Conservation (phyloP, 495 filamentous ascomycete species). For the Penicillium atrosanguineum region DNA sequence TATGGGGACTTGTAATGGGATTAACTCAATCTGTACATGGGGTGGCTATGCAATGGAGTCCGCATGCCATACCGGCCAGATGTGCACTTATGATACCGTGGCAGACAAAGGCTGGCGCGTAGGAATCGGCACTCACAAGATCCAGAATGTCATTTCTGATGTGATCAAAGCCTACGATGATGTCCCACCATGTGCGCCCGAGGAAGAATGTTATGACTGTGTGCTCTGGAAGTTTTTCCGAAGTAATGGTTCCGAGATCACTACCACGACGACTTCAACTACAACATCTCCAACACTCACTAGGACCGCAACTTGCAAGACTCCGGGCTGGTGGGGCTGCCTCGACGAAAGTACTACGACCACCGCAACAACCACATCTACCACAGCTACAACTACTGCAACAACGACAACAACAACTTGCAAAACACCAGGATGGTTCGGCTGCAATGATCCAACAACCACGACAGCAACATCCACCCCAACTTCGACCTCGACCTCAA, state of each 20-base stretch:
- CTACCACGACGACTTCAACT: slow-evolving; percentile 56
- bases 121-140: slow-evolving; percentile 80
- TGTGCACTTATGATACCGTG: slow-evolving; percentile 91
- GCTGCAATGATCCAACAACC: slow-evolving; percentile 44
- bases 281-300: slow-evolving; percentile 58
- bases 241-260: slow-evolving; percentile 79
- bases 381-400: slow-evolving; percentile 47
- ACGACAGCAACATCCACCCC: slow-evolving; percentile 35
- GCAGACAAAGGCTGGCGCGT: slow-evolving; percentile 87
- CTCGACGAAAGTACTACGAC: slow-evolving; percentile 58
- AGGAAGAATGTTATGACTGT: slow-evolving; percentile 83
- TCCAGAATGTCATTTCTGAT: slow-evolving; percentile 77
- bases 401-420: slow-evolving; percentile 83
- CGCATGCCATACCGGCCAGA: slow-evolving; percentile 80
- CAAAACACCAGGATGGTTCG: slow-evolving; percentile 71
- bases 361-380: slow-evolving; percentile 44
- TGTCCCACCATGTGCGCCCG: slow-evolving; percentile 71
- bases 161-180: slow-evolving; percentile 78
- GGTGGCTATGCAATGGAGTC: slow-evolving; percentile 95
- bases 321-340: slow-evolving; percentile 71
- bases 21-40: slow-evolving; percentile 81
- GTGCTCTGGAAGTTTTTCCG: slow-evolving; percentile 90
- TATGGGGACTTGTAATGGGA: slow-evolving; percentile 90
- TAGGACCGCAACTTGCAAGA: slow-evolving; percentile 81
- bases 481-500: slow-evolving; percentile 65